Evolutionary conservation across 768 basidiomycete species (phyloP).

Genomic region (Boletus sp.): DNA sequence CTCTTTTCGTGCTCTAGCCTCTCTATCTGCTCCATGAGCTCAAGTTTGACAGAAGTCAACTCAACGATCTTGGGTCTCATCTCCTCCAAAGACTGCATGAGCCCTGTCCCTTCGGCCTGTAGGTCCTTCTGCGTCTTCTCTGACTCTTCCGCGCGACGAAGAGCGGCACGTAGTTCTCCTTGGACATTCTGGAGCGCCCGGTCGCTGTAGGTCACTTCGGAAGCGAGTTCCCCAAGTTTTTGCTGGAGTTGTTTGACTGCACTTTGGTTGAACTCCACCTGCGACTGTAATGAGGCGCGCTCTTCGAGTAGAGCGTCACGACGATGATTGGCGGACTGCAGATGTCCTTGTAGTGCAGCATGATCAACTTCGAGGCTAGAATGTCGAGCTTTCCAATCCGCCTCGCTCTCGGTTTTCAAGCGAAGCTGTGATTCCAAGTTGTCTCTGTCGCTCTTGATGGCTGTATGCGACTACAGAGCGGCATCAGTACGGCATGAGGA

Average conservation of each 20-base stretch:
- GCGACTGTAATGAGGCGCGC: slow-evolving; percentile 46
- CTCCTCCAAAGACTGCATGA: slow-evolving; percentile 81
- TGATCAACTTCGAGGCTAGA: slow-evolving; percentile 44
- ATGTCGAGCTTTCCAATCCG: slow-evolving; percentile 47
- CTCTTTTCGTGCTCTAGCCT: slow-evolving; percentile 50
- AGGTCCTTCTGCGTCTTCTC: slow-evolving; percentile 69
- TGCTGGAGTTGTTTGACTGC: slow-evolving; percentile 53
- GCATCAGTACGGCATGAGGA: neutral
- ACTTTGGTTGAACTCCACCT: slow-evolving; percentile 44
- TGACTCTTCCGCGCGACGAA: slow-evolving; percentile 69
- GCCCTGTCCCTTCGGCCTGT: slow-evolving; percentile 71
- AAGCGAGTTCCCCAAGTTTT: slow-evolving; percentile 52
- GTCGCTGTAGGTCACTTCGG: slow-evolving; percentile 50
- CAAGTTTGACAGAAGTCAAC: slow-evolving; percentile 67
- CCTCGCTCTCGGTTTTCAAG: slow-evolving; percentile 40
- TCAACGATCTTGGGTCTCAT: slow-evolving; percentile 84
- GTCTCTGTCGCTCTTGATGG: slow-evolving; percentile 62
- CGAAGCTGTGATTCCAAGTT: slow-evolving; percentile 47
- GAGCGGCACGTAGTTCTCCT: slow-evolving; percentile 61
- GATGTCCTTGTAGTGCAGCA: slow-evolving; percentile 37
- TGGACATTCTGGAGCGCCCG: slow-evolving; percentile 60
- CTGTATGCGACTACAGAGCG: slow-evolving; percentile 46
- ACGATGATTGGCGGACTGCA: slow-evolving; percentile 44
- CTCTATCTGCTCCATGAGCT: slow-evolving; percentile 63
- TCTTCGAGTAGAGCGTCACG: slow-evolving; percentile 48